Evolutionary conservation across 371 early-diverging fungal genomes (phyloP).

Genomic region (Funneliformis caledonium): DNA sequence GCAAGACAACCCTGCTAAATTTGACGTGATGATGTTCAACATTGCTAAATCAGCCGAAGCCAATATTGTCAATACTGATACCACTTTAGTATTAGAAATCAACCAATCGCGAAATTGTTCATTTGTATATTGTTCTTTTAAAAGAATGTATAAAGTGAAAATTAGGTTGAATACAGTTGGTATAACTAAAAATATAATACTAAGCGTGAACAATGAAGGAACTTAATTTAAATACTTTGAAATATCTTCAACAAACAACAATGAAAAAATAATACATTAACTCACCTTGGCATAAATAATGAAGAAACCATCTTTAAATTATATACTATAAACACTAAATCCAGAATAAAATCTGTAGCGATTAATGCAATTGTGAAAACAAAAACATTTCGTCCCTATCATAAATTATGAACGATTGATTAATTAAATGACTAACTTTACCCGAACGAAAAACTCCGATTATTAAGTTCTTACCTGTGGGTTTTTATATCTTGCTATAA

Average conservation of each 20-base stretch:
- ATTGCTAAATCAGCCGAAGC: neutral
- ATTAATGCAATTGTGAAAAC: neutral
- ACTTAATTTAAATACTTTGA: no score
- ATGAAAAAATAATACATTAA: neutral
- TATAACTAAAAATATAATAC: neutral
- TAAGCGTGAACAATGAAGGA: neutral
- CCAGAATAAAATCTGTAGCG: neutral
- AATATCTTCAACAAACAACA: neutral
- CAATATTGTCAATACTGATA: constrained; percentile 13
- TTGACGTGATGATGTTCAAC: neutral
- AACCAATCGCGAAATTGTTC: constrained; percentile 4
- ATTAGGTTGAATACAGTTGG: neutral
- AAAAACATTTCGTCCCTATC: neutral
- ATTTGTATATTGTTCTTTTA: constrained; percentile 11
- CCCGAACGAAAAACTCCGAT: no score
- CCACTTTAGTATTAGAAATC: neutral
- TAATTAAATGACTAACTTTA: neutral
- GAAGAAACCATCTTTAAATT: neutral
- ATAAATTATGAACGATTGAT: no score
- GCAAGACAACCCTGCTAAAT: neutral
- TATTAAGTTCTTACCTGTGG: neutral
- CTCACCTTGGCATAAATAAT: neutral
- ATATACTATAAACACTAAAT: neutral
- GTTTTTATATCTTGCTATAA: neutral
- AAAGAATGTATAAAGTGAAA: neutral